Conservation (phyloP, 495 filamentous ascomycete species). For the Astrothelium macrocarpum region DNA sequence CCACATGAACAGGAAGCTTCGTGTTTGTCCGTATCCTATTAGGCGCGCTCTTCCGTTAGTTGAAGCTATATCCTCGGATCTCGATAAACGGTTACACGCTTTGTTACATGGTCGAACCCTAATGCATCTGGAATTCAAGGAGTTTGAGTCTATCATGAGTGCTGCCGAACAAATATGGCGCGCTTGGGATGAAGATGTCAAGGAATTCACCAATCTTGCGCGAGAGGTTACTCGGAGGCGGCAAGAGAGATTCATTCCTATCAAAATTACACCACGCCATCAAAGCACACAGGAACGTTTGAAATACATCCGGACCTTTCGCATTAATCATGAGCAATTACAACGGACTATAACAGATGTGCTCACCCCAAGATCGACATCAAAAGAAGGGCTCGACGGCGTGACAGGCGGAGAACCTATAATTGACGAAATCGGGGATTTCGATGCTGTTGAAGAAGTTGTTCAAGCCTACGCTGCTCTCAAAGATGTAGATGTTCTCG, state of each 20-base stretch:
- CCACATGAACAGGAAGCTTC: conserved; percentile 93
- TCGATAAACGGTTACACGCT: conserved; percentile 75
- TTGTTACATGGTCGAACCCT: conserved; percentile 77
- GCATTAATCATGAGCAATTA: conserved; percentile 92
- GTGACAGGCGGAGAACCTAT: conserved; percentile 52
- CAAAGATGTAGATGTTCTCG: conserved; percentile 88
- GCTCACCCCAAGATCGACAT: conserved; percentile 55
- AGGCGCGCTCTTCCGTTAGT: conserved; percentile 86
- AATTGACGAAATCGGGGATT: conserved; percentile 89
- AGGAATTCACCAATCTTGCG: conserved; percentile 95
- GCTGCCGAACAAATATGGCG: conserved; percentile 76
- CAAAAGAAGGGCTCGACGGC: conserved; percentile 22
- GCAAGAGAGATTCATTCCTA: conserved; percentile 87
- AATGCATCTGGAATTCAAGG: conserved; percentile 82
- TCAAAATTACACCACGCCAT: conserved; percentile 83
- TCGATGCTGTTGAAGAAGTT: conserved; percentile 97
- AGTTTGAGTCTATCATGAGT: conserved; percentile 78
- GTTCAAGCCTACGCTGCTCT: conserved; percentile 85
- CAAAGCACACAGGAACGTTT: conserved; percentile 77
- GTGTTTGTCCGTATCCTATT: conserved; percentile 90
- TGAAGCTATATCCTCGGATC: conserved; percentile 90
- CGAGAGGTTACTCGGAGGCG: conserved; percentile 83
- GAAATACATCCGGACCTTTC: conserved; percentile 87
- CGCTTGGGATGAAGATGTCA: conserved; percentile 89
- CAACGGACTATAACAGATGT: conserved; percentile 93